Evolutionary conservation across 192 early-diverging fungal species (phyloP).

Genomic region (Coemansia sp.): DNA sequence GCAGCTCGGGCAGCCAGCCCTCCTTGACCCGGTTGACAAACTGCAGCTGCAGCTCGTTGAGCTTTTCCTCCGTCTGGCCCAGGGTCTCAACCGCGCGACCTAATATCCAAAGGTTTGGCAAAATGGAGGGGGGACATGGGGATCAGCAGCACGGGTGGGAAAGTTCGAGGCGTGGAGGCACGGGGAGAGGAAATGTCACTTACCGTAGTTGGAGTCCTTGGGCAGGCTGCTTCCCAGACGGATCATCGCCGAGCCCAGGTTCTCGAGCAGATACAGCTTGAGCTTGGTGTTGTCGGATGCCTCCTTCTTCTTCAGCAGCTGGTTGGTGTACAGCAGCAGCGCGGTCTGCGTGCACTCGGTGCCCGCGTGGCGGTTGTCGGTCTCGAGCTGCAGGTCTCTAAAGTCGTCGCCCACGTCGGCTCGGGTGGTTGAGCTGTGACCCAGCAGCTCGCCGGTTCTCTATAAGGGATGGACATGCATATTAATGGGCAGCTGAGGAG

Average conservation of each 20-base stretch:
- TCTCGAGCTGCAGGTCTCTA: conserved; percentile 69
- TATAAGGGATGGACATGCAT: not conserved
- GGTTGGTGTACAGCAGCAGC: conserved; percentile 47
- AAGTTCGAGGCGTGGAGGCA: not conserved
- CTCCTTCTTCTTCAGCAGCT: conserved; percentile 63
- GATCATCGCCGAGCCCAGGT: conserved; percentile 63
- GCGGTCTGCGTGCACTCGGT: conserved; percentile 62
- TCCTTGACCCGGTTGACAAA: conserved; percentile 56
- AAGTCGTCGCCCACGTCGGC: conserved; percentile 81
- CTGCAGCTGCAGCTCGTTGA: conserved; percentile 42
- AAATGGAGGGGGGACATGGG: too few species aligned
- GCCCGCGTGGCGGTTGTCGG: conserved; percentile 59
- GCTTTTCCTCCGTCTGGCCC: conserved; percentile 52
- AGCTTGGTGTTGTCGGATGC: conserved; percentile 59
- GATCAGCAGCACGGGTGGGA: not conserved
- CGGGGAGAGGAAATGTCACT: conserved; percentile 3
- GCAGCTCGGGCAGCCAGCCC: conserved; percentile 43
- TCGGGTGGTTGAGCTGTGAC: conserved; percentile 54
- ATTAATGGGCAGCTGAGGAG: not conserved
- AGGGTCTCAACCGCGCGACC: conserved; percentile 49
- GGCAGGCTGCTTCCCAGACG: conserved; percentile 56
- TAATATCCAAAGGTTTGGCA: conserved; percentile 10
- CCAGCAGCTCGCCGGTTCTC: conserved; percentile 77
- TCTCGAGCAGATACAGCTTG: conserved; percentile 61
- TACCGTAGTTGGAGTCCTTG: conserved; percentile 50